Conservation (phyloP, 352 stramenopile species). For the Phytophthora kernoviae region DNA sequence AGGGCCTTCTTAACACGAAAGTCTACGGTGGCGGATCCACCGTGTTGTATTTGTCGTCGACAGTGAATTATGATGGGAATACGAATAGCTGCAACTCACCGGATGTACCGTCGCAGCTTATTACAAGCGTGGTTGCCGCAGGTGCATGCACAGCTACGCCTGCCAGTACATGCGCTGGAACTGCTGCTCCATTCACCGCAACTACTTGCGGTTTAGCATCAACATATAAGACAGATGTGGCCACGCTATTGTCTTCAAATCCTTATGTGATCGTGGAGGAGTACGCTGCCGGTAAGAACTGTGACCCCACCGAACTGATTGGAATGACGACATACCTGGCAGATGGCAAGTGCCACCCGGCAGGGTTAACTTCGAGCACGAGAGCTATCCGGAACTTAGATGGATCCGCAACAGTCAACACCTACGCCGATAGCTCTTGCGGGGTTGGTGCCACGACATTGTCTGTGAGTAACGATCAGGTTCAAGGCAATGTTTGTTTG, state of each 20-base stretch:
- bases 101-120: neutral
- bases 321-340: slow-evolving; percentile 4
- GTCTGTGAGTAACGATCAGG: slow-evolving; percentile 7
- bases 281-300: slow-evolving; percentile 8
- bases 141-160: neutral
- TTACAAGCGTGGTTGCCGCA: too few species aligned
- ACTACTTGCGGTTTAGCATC: neutral
- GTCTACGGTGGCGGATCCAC: slow-evolving; percentile 3
- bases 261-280: slow-evolving; percentile 14
- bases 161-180: neutral
- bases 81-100: neutral
- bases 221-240: neutral
- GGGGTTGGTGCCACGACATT: neutral
- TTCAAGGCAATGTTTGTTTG: slow-evolving; percentile 1
- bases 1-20: slow-evolving; percentile 3
- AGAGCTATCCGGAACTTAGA: slow-evolving; percentile 7
- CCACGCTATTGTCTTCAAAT: neutral
- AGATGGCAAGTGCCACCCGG: slow-evolving; percentile 16
- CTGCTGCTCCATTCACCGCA: neutral
- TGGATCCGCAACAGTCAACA: slow-evolving; percentile 8
- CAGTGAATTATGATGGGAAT: neutral
- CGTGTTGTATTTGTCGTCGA: neutral
- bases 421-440: too few species aligned
- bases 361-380: slow-evolving; percentile 1
- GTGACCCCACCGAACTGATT: too few species aligned